phyloP scores from a whole-genome alignment of 2,329 filamentous ascomycete species.

The Diaporthe nobilis region DNA sequence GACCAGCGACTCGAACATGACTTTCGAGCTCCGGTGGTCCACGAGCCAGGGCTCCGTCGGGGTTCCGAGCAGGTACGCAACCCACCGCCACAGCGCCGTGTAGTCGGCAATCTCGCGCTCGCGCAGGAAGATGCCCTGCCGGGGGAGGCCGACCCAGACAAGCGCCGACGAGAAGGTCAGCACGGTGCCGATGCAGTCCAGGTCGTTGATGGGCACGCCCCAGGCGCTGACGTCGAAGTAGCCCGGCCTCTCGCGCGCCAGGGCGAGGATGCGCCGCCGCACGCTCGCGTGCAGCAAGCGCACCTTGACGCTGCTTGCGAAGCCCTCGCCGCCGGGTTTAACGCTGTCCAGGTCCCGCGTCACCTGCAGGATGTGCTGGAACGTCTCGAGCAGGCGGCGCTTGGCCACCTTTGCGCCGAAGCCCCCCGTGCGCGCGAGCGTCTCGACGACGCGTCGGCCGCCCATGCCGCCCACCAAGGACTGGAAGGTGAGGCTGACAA shows the following conservation, averaged over 20 bases:
- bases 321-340: constrained; percentile 77
- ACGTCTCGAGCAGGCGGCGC: constrained; percentile 76
- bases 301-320: constrained; percentile 75
- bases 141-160: constrained; percentile 77
- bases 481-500: constrained; percentile 76
- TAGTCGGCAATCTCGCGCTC: constrained; percentile 77
- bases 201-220: constrained; percentile 81
- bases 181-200: constrained; percentile 82
- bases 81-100: constrained; percentile 81
- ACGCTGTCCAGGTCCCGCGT: constrained; percentile 75
- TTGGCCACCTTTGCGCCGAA: constrained; percentile 78
- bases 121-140: constrained; percentile 78
- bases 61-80: constrained; percentile 79
- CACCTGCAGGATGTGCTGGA: constrained; percentile 81
- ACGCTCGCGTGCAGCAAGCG: constrained; percentile 79
- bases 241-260: constrained; percentile 67
- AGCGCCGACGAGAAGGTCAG: constrained; percentile 77
- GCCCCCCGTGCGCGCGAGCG: constrained; percentile 79
- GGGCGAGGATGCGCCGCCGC: constrained; percentile 73
- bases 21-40: constrained; percentile 67
- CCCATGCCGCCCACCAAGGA: constrained; percentile 80
- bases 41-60: constrained; percentile 72
- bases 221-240: constrained; percentile 73
- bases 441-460: constrained; percentile 80
- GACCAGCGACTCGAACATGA: constrained; percentile 77